Conservation (phyloP, 192 early-diverging fungal genomes). For the Dimargaris xerosporica region DNA sequence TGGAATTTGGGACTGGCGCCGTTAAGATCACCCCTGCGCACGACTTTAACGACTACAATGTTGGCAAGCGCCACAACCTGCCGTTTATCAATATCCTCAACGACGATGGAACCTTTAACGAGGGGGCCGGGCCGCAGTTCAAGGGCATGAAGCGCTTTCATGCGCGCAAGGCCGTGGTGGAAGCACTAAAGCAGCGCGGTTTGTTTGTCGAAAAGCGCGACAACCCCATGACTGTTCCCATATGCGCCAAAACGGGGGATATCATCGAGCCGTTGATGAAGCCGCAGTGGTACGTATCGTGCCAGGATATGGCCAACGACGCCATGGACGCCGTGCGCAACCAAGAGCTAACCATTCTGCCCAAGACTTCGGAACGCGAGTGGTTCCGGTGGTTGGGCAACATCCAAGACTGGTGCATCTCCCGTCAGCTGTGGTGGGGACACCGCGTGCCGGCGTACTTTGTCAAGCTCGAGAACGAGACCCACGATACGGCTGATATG, state of each 20-base stretch:
- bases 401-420: constrained; percentile 98
- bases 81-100: constrained; percentile 96
- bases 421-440: constrained; percentile 99
- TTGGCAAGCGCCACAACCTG: constrained; percentile 87
- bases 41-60: constrained; percentile 91
- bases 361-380: constrained; percentile 73
- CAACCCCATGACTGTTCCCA: constrained; percentile 88
- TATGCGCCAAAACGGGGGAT: constrained; percentile 80
- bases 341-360: constrained; percentile 70
- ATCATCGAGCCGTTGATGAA: constrained; percentile 96
- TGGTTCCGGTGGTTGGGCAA: constrained; percentile 94
- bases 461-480: constrained; percentile 57
- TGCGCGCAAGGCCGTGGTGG: constrained; percentile 72
- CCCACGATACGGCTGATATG: constrained; percentile 33
- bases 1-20: constrained; percentile 91
- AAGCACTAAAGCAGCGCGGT: constrained; percentile 76
- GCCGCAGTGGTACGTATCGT: constrained; percentile 98
- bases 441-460: constrained; percentile 93
- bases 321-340: constrained; percentile 69
- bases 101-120: constrained; percentile 90
- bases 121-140: constrained; percentile 68
- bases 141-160: constrained; percentile 85
- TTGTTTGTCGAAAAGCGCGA: constrained; percentile 71
- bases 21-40: constrained; percentile 99
- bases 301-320: constrained; percentile 68